Evolutionary conservation across 2,329 filamentous ascomycete genomes (phyloP).

Genomic region (Aureobasidium sp.): DNA sequence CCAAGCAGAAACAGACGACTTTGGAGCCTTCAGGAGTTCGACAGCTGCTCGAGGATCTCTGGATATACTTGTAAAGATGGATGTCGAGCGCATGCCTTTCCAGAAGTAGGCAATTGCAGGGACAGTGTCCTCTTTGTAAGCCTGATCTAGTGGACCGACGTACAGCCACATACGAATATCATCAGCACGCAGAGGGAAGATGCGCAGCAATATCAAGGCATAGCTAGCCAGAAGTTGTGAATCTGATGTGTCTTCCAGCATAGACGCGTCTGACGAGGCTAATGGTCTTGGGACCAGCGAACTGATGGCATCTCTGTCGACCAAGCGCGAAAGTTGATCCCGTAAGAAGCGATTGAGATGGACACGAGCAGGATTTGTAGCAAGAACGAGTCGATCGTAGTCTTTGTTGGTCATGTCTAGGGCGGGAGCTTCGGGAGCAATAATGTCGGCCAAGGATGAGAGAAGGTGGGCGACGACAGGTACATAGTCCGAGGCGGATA

Average conservation of each 20-base stretch:
- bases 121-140: slow-evolving; percentile 14
- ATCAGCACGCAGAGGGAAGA: slow-evolving; percentile 74
- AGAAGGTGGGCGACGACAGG: slow-evolving; percentile 49
- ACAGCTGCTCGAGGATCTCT: slow-evolving; percentile 53
- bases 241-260: slow-evolving; percentile 25
- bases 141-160: slow-evolving; percentile 45
- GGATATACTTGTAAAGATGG: slow-evolving; percentile 51
- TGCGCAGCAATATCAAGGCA: slow-evolving; percentile 74
- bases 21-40: slow-evolving; percentile 45
- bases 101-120: slow-evolving; percentile 80
- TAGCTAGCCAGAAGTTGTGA: slow-evolving; percentile 76
- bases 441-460: slow-evolving; percentile 49
- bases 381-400: slow-evolving; percentile 42
- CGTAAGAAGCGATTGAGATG: slow-evolving; percentile 48
- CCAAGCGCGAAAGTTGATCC: slow-evolving; percentile 60
- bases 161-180: slow-evolving; percentile 95
- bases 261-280: neutral
- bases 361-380: slow-evolving; percentile 22
- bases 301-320: slow-evolving; percentile 69
- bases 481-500: slow-evolving; percentile 40
- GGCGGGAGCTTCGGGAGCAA: slow-evolving; percentile 43
- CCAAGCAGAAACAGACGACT: slow-evolving; percentile 16
- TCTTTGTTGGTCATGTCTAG: slow-evolving; percentile 27
- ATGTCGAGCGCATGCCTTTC: slow-evolving; percentile 55
- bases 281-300: slow-evolving; percentile 10